Evolutionary conservation across 768 basidiomycete species (phyloP).

Genomic region (Suillus variegatus): DNA sequence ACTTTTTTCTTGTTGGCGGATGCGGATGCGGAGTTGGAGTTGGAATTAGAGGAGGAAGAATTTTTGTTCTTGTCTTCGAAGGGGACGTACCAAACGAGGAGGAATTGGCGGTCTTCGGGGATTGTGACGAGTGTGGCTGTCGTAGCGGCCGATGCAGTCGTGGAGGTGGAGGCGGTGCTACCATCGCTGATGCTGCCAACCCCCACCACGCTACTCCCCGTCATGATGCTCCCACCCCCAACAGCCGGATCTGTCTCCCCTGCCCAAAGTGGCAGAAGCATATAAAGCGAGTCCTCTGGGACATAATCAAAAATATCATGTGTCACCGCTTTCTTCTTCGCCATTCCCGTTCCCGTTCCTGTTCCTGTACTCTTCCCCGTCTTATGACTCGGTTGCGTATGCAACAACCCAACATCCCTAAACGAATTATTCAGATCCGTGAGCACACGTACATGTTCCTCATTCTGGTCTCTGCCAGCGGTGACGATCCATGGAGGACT

Average conservation of each 20-base stretch:
- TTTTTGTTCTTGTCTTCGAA: conserved; percentile 36
- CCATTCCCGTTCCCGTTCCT: not conserved
- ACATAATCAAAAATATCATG: conserved; percentile 59
- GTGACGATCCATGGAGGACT: conserved; percentile 66
- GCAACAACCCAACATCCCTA: conserved; percentile 76
- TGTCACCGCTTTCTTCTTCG: conserved; percentile 21
- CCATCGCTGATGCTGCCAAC: not conserved
- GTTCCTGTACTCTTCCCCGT: conserved; percentile 17
- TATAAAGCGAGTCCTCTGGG: conserved; percentile 71
- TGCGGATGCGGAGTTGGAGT: not conserved
- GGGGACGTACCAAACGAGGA: conserved; percentile 81
- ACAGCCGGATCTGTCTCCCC: conserved; percentile 59
- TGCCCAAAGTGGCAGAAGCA: conserved; percentile 86
- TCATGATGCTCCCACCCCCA: not conserved
- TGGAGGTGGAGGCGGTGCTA: not conserved
- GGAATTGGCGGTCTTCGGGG: conserved; percentile 60
- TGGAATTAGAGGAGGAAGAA: not conserved
- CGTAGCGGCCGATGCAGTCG: not conserved
- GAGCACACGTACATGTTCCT: conserved; percentile 68
- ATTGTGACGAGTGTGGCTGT: conserved; percentile 38
- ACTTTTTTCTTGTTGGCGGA: conserved; percentile 28
- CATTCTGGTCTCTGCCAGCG: conserved; percentile 62
- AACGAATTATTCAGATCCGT: conserved; percentile 74
- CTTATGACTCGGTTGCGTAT: conserved; percentile 47
- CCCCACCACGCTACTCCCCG: not conserved